phyloP scores from a whole-genome alignment of 257 asterid species.

The Phtheirospermum japonicum region DNA sequence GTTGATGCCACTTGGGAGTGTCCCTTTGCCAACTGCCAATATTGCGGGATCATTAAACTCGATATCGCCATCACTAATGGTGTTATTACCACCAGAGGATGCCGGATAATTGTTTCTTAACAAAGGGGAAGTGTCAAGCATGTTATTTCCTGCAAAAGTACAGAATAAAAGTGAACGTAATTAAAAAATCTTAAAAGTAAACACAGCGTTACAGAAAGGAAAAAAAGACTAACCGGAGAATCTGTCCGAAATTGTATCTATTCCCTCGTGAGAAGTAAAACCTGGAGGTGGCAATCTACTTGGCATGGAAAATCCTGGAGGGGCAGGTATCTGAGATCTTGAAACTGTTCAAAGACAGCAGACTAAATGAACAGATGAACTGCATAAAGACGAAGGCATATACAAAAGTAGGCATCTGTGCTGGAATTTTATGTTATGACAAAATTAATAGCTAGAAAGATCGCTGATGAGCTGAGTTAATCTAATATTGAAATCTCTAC shows the following conservation, averaged over 20 bases:
- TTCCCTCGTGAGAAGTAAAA: conserved; percentile 69
- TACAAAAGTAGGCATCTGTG: not conserved
- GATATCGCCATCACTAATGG: conserved; percentile 56
- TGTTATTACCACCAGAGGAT: conserved; percentile 38
- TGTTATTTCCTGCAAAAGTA: conserved; percentile 56
- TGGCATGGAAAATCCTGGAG: conserved; percentile 86
- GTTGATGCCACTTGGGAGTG: conserved; percentile 55
- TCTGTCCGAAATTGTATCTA: conserved; percentile 43
- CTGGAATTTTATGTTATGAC: not conserved
- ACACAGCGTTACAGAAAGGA: not conserved
- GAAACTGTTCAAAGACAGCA: conserved; percentile 49
- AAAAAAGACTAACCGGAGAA: conserved; percentile 49
- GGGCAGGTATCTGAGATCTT: conserved; percentile 85
- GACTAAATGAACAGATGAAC: conserved; percentile 19
- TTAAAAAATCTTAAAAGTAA: not conserved
- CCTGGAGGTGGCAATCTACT: conserved; percentile 85
- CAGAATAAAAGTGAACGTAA: conserved; percentile 5
- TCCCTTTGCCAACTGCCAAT: conserved; percentile 91
- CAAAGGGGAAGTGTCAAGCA: conserved; percentile 46
- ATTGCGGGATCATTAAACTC: conserved; percentile 98
- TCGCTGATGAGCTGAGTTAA: too few species aligned
- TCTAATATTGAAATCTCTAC: too few species aligned
- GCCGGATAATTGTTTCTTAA: conserved; percentile 58
- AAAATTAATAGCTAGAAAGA: too few species aligned
- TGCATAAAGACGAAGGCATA: not conserved